Conservation (phyloP, 2,329 filamentous ascomycete species). For the Colletotrichum musae region DNA sequence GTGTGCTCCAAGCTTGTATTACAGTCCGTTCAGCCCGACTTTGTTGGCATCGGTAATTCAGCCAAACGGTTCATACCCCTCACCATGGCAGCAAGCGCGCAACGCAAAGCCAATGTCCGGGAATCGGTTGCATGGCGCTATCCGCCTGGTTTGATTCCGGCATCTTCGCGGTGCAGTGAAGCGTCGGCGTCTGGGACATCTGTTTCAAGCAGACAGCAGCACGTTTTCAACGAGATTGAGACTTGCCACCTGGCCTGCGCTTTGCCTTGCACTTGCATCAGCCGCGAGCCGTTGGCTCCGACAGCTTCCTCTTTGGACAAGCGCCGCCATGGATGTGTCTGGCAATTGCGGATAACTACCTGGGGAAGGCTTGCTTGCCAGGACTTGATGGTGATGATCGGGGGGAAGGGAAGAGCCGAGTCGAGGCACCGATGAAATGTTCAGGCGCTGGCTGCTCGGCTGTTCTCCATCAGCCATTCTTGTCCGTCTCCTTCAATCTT, state of each 20-base stretch:
- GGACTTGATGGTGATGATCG: neutral
- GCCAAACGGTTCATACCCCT: neutral
- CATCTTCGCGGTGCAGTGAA: slow-evolving; percentile 14
- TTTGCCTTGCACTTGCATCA: slow-evolving; percentile 20
- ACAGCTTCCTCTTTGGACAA: slow-evolving; percentile 11
- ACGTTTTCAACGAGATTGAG: slow-evolving; percentile 34
- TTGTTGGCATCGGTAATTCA: neutral
- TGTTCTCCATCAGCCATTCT: neutral
- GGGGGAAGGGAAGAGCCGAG: neutral
- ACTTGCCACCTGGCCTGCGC: slow-evolving; percentile 21
- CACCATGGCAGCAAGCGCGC: neutral
- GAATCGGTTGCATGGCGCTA: neutral
- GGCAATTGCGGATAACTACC: neutral
- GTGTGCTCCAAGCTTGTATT: neutral
- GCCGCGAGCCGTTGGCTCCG: slow-evolving; percentile 24
- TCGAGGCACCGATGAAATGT: neutral
- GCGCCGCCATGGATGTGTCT: slow-evolving; percentile 13
- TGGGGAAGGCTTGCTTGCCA: slow-evolving; percentile 9
- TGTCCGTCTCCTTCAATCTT: slow-evolving; percentile 32
- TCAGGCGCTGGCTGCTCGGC: neutral
- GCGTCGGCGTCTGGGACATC: slow-evolving; percentile 30
- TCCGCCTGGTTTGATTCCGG: neutral
- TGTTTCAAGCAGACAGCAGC: slow-evolving; percentile 37
- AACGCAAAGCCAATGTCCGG: neutral
- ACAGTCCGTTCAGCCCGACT: neutral